A percentile compares a stretch with the other conserved stretches of the same genome.
Evolutionary conservation across 305 asterid species (phyloP).

Genomic region (Fraxinus nigra): DNA sequence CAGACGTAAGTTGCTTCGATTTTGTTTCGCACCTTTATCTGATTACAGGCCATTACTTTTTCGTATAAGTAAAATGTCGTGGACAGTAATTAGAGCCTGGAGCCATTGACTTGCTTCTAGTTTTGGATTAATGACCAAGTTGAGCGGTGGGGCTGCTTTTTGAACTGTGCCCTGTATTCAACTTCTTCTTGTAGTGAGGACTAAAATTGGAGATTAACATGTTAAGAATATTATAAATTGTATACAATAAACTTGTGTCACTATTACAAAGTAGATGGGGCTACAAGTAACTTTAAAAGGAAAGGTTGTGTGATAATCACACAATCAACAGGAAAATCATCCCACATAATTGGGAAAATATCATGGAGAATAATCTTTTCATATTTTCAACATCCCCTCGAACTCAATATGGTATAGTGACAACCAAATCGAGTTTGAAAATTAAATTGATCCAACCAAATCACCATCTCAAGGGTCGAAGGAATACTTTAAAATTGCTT

Average conservation of each 20-base stretch:
- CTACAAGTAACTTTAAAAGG: not conserved
- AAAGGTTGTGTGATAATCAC: not conserved
- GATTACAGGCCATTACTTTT: not conserved
- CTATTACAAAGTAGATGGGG: not conserved
- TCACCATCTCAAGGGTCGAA: not conserved
- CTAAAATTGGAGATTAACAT: not conserved
- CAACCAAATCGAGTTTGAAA: not conserved
- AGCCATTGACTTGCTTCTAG: not conserved
- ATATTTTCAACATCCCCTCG: not conserved
- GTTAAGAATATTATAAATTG: not conserved
- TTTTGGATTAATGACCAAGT: not conserved
- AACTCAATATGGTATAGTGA: not conserved
- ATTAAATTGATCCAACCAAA: not conserved
- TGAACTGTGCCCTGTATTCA: not conserved
- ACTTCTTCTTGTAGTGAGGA: not conserved
- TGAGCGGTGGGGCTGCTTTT: not conserved
- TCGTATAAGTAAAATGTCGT: not conserved
- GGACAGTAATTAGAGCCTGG: not conserved
- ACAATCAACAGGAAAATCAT: not conserved
- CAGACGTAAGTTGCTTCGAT: constrained; percentile 59
- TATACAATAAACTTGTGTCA: not conserved
- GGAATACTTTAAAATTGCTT: not conserved
- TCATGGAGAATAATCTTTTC: not conserved
- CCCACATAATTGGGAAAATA: not conserved
- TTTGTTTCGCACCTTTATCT: constrained; percentile 17